phyloP scores from a whole-genome alignment of 106 monocot genomes.

The Phalaenopsis aphrodite region DNA sequence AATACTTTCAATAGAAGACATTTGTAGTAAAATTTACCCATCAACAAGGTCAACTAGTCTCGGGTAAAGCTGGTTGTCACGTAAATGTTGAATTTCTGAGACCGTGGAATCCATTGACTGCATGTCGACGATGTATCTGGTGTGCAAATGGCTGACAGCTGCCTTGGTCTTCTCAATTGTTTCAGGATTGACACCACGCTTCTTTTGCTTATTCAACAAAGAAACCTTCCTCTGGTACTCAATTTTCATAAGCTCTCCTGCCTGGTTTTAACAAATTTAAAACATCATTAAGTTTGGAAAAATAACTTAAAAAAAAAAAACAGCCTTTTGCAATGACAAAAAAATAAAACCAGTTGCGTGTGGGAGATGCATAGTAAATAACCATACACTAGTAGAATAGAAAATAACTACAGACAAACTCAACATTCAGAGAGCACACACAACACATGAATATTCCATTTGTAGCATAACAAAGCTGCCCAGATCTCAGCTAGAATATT shows the following conservation, averaged over 20 bases:
- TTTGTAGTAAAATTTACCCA: slow-evolving; percentile 37
- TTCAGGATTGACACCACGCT: slow-evolving; percentile 43
- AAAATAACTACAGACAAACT: not conserved
- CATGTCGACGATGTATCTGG: slow-evolving; percentile 97
- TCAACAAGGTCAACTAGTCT: slow-evolving; percentile 56
- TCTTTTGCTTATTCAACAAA: slow-evolving; percentile 77
- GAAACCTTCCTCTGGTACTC: slow-evolving; percentile 91
- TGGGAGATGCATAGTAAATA: not conserved
- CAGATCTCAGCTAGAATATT: no score
- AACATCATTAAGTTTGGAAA: not conserved
- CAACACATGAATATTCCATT: not conserved
- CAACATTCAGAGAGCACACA: not conserved
- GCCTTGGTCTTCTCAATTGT: slow-evolving; percentile 86
- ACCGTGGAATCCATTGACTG: slow-evolving; percentile 96
- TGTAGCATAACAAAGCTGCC: not conserved
- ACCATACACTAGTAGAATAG: not conserved
- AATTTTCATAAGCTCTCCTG: slow-evolving; percentile 86
- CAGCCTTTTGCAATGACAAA: not conserved
- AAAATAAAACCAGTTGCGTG: not conserved
- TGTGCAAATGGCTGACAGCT: slow-evolving; percentile 88
- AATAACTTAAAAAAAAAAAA: not conserved
- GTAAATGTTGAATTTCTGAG: slow-evolving; percentile 84
- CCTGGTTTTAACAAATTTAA: slow-evolving; percentile 31
- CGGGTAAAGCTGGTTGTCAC: slow-evolving; percentile 77
- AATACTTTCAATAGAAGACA: not conserved